phyloP scores from a whole-genome alignment of 176 grass and related monocot species.

The Bolboschoenus planiculmis region DNA sequence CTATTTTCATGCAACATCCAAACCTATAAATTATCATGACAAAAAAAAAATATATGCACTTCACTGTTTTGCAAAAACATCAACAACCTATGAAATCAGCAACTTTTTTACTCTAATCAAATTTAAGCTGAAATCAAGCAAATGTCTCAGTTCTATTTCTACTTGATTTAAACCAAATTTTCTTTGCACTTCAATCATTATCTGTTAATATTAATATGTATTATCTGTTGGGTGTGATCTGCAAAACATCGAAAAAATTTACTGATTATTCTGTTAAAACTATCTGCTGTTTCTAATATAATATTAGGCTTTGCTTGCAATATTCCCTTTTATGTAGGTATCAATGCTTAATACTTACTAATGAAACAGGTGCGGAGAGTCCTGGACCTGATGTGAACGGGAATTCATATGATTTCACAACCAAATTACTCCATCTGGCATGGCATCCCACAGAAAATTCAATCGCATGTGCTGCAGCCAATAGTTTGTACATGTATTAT shows the following conservation, averaged over 20 bases:
- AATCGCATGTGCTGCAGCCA: constrained; percentile 74
- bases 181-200: not conserved
- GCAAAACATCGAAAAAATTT: not conserved
- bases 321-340: not conserved
- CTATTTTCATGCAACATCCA: not conserved
- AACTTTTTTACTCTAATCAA: not conserved
- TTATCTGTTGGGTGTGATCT: not conserved
- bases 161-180: not conserved
- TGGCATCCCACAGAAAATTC: constrained; percentile 96
- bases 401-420: constrained; percentile 53
- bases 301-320: not conserved
- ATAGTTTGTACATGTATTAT: constrained; percentile 97
- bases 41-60: not conserved
- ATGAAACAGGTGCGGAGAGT: constrained; percentile 55
- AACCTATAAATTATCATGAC: not conserved
- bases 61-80: not conserved
- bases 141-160: not conserved
- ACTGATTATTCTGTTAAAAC: constrained; percentile 2
- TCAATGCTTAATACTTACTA: not conserved
- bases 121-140: not conserved
- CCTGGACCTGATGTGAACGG: constrained; percentile 47
- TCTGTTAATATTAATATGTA: not conserved
- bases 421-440: constrained; percentile 83
- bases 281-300: constrained; percentile 8
- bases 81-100: not conserved